Conservation (phyloP, 176 grass and related monocot species). For the Saccharum spontaneum region DNA sequence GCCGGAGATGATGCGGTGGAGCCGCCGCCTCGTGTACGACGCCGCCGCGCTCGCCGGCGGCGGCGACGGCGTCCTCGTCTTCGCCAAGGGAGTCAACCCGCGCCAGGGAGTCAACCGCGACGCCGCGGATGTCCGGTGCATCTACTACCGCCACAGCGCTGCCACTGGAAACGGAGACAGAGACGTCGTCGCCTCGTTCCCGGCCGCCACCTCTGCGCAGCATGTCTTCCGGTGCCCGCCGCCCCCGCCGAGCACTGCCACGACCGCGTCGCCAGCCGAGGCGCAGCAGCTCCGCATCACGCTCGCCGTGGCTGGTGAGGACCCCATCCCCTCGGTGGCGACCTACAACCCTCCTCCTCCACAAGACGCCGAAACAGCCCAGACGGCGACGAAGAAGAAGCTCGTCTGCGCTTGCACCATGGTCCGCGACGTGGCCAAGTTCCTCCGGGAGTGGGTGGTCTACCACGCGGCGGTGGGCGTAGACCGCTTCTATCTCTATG, state of each 20-base stretch:
- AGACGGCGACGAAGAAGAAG: background rate
- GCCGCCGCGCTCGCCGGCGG: conserved; percentile 26
- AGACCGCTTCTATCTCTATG: conserved; percentile 70
- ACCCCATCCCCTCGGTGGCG: conserved; percentile 52
- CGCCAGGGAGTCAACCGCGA: conserved; percentile 43
- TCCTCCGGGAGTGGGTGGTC: conserved; percentile 66
- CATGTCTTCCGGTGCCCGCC: conserved; percentile 76
- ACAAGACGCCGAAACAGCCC: background rate
- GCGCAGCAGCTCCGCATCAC: background rate
- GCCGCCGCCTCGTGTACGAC: conserved; percentile 54
- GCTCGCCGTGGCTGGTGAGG: conserved; percentile 16
- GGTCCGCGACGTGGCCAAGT: conserved; percentile 55
- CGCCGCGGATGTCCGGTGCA: conserved; percentile 37
- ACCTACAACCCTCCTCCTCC: conserved; percentile 9
- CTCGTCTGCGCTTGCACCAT: conserved; percentile 71
- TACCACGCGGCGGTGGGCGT: conserved; percentile 67
- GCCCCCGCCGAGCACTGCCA: background rate
- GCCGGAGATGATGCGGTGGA: conserved; percentile 47
- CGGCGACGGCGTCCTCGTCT: conserved; percentile 51
- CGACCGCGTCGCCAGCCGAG: background rate
- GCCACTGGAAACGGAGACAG: background rate
- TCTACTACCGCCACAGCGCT: conserved; percentile 13
- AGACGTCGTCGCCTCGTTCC: background rate
- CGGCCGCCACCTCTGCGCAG: conserved; percentile 56
- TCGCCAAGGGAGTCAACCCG: conserved; percentile 66